Conservation (phyloP, 2,329 filamentous ascomycete genomes). For the Penicillium sp. region DNA sequence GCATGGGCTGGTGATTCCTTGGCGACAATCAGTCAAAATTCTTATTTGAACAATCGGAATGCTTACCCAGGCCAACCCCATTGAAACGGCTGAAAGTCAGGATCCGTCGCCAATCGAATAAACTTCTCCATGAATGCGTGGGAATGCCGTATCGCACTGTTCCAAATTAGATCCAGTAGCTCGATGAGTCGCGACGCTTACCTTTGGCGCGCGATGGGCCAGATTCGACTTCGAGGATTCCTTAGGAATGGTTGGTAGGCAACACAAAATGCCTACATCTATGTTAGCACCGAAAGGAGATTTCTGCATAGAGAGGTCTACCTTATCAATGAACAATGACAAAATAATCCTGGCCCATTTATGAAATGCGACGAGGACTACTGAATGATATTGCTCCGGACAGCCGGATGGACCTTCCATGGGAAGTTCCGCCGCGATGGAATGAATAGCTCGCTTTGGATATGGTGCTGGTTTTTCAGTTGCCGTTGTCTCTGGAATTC, state of each 20-base stretch:
- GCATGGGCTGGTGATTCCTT: slow-evolving; percentile 38
- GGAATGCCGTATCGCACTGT: slow-evolving; percentile 39
- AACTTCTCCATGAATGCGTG: slow-evolving; percentile 45
- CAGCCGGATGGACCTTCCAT: slow-evolving; percentile 32
- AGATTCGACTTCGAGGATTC: slow-evolving; percentile 41
- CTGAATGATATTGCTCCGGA: slow-evolving; percentile 37
- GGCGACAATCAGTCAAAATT: background rate
- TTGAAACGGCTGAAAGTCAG: slow-evolving; percentile 42
- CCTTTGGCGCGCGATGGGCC: slow-evolving; percentile 40
- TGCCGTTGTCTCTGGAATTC: slow-evolving; percentile 32
- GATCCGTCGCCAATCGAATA: slow-evolving; percentile 39
- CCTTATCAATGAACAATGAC: slow-evolving; percentile 39
- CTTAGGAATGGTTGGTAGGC: slow-evolving; percentile 44
- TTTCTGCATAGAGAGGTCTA: slow-evolving; percentile 9
- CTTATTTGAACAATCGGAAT: background rate
- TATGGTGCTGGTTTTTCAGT: slow-evolving; percentile 14
- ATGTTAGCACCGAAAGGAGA: background rate
- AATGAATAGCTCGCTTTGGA: slow-evolving; percentile 15
- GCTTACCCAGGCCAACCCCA: slow-evolving; percentile 42
- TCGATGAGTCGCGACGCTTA: slow-evolving; percentile 5
- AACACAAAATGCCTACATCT: slow-evolving; percentile 37
- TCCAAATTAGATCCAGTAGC: slow-evolving; percentile 5
- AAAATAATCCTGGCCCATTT: slow-evolving; percentile 42
- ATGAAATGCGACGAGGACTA: slow-evolving; percentile 38
- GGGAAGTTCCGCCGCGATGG: slow-evolving; percentile 26